Evolutionary conservation across 768 basidiomycete species (phyloP), one percentile per base, ranked within the genome.

Genomic region (Calocybe indica): DNA sequence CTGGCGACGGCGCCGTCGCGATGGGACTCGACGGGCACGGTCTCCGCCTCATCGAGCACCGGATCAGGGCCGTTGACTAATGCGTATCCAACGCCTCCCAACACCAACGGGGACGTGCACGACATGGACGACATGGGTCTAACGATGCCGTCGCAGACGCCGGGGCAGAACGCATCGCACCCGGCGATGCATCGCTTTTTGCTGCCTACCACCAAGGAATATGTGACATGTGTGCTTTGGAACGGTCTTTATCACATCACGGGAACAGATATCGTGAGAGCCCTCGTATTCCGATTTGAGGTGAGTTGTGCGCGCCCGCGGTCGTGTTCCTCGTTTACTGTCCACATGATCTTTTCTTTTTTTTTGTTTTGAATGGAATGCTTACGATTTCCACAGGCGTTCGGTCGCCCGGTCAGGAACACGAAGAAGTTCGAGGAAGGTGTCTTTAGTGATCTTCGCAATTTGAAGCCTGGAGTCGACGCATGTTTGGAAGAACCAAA

Each of bases 371-470:
- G 41, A 54, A 46, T 29, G 40, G 48, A 34, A 40, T 55, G 47
- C 46, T 51, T 45, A 8, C 7, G 34, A 28, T 39, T 28, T 32
- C 37, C 28, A 9, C 53, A 78, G 70, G 86, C 88, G 36, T 95
- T 95, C 58, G 89, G 90, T 1, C 73, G 94, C 7, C 94, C 93
- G 0, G 91, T 97, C 36, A 74, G 78, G 48, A 91, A 92, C 58
- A 87, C 92, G 78, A 96, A 96, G 68, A 97, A 97, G 65, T 97
- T 95, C 57, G 94, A 97, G 63, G 94, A 97, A 66, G 94, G 94
- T 44, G 85, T 97, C 38, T 97, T 97, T 59, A 86, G 83, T 44
- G 94, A 97, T 65, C 73, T 97, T 51, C 70, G 94, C 15, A 97
- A 97, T 60, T 73, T 97, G 51, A 96, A 96, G 66, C 93, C 93